Percentiles rank a stretch among this genome's conserved stretches.
Evolutionary conservation across 345 rosid species (phyloP).

Genomic region (Theobroma cacao): DNA sequence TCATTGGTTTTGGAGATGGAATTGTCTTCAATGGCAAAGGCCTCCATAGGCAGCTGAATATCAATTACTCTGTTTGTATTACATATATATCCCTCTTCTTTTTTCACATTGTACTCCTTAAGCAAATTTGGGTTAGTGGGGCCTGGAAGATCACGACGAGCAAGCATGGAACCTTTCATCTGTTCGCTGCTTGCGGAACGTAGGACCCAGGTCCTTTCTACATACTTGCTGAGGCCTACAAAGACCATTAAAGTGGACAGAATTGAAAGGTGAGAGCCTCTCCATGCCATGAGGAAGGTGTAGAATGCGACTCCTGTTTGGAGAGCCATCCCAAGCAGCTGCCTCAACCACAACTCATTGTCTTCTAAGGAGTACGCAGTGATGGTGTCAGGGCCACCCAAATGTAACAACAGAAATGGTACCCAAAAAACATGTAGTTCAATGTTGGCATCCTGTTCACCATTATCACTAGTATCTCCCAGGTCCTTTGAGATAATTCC

Average conservation of each 20-base stretch:
- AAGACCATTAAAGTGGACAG: background rate
- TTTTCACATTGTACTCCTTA: background rate
- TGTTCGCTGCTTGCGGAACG: background rate
- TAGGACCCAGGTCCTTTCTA: slow-evolving; percentile 16
- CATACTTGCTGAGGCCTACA: slow-evolving; percentile 12
- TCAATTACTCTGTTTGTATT: background rate
- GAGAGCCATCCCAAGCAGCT: slow-evolving; percentile 26
- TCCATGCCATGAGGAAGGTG: background rate
- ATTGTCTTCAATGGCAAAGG: background rate
- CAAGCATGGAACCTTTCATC: background rate
- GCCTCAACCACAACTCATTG: slow-evolving; percentile 33
- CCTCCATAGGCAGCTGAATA: background rate
- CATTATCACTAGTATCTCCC: background rate
- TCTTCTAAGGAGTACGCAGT: slow-evolving; percentile 37
- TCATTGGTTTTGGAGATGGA: background rate
- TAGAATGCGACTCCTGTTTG: slow-evolving; percentile 9
- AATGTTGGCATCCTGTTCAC: background rate
- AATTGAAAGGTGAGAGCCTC: background rate
- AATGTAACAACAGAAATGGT: slow-evolving; percentile 35
- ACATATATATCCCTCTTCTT: background rate
- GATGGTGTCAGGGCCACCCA: slow-evolving; percentile 38
- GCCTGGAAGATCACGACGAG: background rate
- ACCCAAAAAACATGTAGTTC: slow-evolving; percentile 24
- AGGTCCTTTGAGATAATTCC: slow-evolving; percentile 11
- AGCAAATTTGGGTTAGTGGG: background rate